Base-by-base conservation (phyloP, 345 rosid species). In the Aethionema arabicum region DNA sequence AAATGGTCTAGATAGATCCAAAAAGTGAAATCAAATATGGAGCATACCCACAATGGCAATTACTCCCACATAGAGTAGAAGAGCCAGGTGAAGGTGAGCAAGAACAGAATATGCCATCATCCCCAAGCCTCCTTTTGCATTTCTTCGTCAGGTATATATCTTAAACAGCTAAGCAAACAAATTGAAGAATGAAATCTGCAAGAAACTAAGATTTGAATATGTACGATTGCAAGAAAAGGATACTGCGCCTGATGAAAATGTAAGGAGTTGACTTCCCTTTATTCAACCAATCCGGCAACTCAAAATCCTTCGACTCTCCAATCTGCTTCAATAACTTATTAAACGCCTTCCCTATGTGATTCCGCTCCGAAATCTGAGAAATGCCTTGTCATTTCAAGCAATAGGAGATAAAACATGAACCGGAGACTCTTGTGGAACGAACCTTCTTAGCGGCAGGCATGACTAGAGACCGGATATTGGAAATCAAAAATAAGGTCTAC, bases 31-130 rank as follows among this genome's bases (percentile, higher is more conserved):
- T 33, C 14, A 8, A 29, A 50, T 39, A 4, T 0, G 37, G 64
- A 36, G 59, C 96, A 77, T 89, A 95, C 99, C 97, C 96, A 45
- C 99, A 95, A 66, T 88, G 97, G 82, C 99, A 90, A 72, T 90
- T 92, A 78, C 83, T 82, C 11, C 74, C 90, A 52, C 99, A 90
- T 8, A 83, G 82, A 44, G 69, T 69, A 31, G 90, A 74, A 65
- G 86, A 82, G 71, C 74, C 88, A 5, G 83, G 81, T 14, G 85
- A 77, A 38, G 75, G 44, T 57, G 77, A 76, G 71, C 97, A 90
- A 62, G 99, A 85, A 74, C 99, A 95, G 78, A 95, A 95, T 57
- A 95, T 95, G 49, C 99, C 99, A 75, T 95, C 96, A 76, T 90
- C 97, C 13, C 90, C 88, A 52, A 78, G 72, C 44, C 87, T 85